Percentiles rank a stretch among this genome's conserved stretches.
Conservation (phyloP, 345 rosid species). For the Bruguiera gymnorhiza region DNA sequence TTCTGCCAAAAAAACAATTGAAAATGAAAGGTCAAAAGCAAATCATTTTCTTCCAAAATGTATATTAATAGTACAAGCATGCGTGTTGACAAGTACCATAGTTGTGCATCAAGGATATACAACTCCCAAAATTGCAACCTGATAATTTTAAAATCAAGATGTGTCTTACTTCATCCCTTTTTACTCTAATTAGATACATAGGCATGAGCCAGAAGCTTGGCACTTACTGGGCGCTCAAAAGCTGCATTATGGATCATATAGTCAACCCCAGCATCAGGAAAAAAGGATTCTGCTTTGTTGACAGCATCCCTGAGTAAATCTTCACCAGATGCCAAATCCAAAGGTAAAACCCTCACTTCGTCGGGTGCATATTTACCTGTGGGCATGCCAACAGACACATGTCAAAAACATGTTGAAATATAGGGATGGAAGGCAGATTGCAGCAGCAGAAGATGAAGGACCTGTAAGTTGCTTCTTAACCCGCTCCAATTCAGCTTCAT, state of each 20-base stretch:
- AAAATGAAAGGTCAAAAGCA: not conserved
- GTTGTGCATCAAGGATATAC: not conserved
- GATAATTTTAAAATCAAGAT: too few species aligned
- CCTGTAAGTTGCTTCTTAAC: constrained; percentile 74
- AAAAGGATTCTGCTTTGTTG: constrained; percentile 64
- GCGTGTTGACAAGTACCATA: not conserved
- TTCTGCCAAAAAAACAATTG: constrained; percentile 47
- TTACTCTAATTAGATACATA: too few species aligned
- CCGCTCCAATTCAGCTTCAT: constrained; percentile 66
- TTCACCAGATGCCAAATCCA: constrained; percentile 85
- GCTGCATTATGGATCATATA: constrained; percentile 93
- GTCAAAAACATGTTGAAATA: not conserved
- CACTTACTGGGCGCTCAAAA: constrained; percentile 85
- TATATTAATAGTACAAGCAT: not conserved
- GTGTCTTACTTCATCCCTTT: too few species aligned
- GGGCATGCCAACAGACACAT: constrained; percentile 3
- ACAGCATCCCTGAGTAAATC: constrained; percentile 63
- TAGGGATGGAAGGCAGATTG: not conserved
- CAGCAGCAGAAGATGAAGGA: constrained; percentile 21
- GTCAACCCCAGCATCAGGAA: constrained; percentile 67
- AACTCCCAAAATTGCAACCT: too few species aligned
- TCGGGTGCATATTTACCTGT: constrained; percentile 77
- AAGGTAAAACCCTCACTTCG: constrained; percentile 69
- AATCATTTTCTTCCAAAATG: not conserved
- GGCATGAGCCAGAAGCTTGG: constrained; percentile 8